Evolutionary conservation across 2,329 filamentous ascomycete species (phyloP).

Genomic region (Tolypocladium ophioglossoides): DNA sequence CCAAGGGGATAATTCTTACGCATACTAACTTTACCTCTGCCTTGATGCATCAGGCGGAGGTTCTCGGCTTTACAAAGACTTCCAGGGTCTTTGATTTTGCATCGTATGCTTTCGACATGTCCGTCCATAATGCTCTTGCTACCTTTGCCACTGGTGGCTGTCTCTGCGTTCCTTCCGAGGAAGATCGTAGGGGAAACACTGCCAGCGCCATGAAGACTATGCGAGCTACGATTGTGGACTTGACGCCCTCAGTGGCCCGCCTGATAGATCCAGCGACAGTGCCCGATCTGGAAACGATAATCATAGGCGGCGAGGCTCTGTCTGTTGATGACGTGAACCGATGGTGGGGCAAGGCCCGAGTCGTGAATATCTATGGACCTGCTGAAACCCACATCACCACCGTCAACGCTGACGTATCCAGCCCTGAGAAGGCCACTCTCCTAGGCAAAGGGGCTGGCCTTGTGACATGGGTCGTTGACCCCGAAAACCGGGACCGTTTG

Average conservation of each 20-base stretch:
- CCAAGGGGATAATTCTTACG: too few species aligned
- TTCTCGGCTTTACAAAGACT: too few species aligned
- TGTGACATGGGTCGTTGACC: conserved; percentile 18
- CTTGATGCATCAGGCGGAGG: too few species aligned
- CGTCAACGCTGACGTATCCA: background rate
- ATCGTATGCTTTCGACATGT: conserved; percentile 32
- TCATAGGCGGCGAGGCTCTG: too few species aligned
- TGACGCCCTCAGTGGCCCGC: too few species aligned
- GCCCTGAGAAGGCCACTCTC: background rate
- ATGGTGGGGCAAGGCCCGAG: too few species aligned
- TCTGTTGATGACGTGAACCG: background rate
- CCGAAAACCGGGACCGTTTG: conserved; percentile 12
- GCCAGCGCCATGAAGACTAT: too few species aligned
- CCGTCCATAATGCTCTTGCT: conserved; percentile 22
- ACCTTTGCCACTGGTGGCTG: conserved; percentile 33
- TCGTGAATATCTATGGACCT: too few species aligned
- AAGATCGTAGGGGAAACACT: conserved; percentile 38
- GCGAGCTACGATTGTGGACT: too few species aligned
- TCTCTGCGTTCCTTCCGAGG: conserved; percentile 40
- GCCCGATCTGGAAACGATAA: too few species aligned
- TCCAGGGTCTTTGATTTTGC: conserved; percentile 27
- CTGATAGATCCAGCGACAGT: too few species aligned
- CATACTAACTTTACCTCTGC: too few species aligned
- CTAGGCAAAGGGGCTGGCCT: background rate
- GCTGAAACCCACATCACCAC: background rate